phyloP scores from a whole-genome alignment of 140 eudicot genomes.

The Anethum foeniculum region DNA sequence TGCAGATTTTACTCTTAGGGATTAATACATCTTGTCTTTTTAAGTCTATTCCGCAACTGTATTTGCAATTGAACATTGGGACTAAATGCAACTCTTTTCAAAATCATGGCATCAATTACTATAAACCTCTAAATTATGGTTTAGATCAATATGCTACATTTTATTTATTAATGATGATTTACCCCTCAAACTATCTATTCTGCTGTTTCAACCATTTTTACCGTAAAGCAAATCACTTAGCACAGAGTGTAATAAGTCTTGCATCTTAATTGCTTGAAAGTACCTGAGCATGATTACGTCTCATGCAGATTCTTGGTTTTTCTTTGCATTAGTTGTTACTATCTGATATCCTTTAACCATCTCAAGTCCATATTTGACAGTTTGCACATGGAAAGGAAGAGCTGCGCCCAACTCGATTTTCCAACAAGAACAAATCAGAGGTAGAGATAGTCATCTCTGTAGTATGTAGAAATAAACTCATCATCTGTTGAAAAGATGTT shows the following conservation, averaged over 20 bases:
- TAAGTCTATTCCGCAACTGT: neutral
- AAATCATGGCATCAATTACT: neutral
- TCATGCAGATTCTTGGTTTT: neutral
- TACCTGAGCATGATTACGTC: neutral
- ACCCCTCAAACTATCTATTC: neutral
- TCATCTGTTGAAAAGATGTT: neutral
- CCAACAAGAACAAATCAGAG: conserved; percentile 44
- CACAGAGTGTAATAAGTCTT: neutral
- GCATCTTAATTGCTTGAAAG: neutral
- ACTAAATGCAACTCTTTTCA: neutral
- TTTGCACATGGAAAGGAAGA: conserved; percentile 63
- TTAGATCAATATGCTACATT: neutral
- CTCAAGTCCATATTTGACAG: conserved; percentile 30
- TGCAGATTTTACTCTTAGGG: neutral
- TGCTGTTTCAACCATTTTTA: neutral
- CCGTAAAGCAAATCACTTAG: neutral
- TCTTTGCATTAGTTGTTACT: neutral
- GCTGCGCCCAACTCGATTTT: conserved; percentile 33
- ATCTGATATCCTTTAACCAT: neutral
- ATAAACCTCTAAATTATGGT: neutral
- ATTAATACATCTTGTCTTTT: neutral
- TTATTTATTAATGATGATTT: neutral
- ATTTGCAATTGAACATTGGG: neutral
- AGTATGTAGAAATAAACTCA: neutral
- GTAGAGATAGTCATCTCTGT: conserved; percentile 19